A percentile compares a stretch with the other conserved stretches of the same genome.
Evolutionary conservation across 345 rosid genomes (phyloP).

Genomic region (Populus nigra): DNA sequence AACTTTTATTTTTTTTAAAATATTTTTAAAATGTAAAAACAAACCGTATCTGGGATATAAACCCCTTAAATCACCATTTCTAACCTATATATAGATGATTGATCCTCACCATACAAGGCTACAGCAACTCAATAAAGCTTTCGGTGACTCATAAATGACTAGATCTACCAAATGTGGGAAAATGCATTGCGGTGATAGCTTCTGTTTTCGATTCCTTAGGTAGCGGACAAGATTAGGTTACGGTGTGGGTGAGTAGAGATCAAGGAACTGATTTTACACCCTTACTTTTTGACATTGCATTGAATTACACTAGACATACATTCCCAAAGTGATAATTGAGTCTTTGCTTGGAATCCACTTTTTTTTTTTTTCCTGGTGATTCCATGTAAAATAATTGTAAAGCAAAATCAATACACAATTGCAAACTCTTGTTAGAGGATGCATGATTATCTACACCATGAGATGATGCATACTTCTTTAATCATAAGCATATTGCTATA

Average conservation of each 20-base stretch:
- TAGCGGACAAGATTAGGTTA: not conserved
- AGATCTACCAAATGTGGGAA: not conserved
- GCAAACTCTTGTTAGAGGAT: not conserved
- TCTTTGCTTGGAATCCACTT: conserved; percentile 17
- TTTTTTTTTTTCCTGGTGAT: not conserved
- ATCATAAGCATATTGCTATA: too few species aligned
- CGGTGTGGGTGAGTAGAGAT: not conserved
- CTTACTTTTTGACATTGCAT: not conserved
- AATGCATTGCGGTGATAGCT: not conserved
- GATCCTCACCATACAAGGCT: not conserved
- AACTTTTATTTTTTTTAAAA: too few species aligned
- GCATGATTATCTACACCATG: not conserved
- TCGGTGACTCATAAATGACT: too few species aligned
- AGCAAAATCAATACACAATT: not conserved
- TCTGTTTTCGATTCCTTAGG: not conserved
- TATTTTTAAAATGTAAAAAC: too few species aligned
- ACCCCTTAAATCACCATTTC: too few species aligned
- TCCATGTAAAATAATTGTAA: not conserved
- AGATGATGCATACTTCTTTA: too few species aligned
- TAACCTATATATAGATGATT: too few species aligned
- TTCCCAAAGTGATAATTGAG: conserved; percentile 4
- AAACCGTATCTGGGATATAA: too few species aligned
- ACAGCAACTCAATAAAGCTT: not conserved
- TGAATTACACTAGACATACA: not conserved
- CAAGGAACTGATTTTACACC: not conserved